Evolutionary conservation across 2,329 filamentous ascomycete species (phyloP), one percentile per base, ranked within the genome.

Genomic region (Talaromyces piceae): DNA sequence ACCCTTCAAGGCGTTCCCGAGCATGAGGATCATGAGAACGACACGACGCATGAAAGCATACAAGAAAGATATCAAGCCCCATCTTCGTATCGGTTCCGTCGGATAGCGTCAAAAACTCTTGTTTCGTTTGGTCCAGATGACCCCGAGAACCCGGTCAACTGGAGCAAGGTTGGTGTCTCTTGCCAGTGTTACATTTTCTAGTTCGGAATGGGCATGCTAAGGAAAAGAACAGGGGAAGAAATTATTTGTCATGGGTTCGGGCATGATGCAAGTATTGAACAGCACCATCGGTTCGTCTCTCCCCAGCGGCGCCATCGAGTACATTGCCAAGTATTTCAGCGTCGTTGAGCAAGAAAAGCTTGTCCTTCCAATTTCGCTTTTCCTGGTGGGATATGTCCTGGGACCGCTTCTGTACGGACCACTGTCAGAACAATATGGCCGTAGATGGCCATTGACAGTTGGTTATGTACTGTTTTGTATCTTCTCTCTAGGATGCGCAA

Each of bases 381-480:
- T 70, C 50, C 58, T 73, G 1, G 60, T 71, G 8, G 70, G 70
- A 11, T 73, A 71, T 49, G 65, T 69, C 39, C 46, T 74, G 23
- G 73, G 72, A 0, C 73, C 73, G 0, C 61, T 74, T 8, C 43
- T 75, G 3, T 74, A 68, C 49, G 71, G 69, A 0, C 73, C 73
- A 0, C 59, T 73, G 11, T 72, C 69, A 1, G 73, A 76, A 45
- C 60, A 70, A 27, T 65, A 67, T 50, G 73, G 73, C 0, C 67
- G 73, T 9, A 67, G 65, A 53, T 58, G 59, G 1, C 67, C 73
- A 3, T 57, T 83, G 56, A 65, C 82, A 0, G 66, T 64, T 2
- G 75, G 79, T 0, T 82, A 81, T 56, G n/a, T 65, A 11, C 56
- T 67, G 1, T 74, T 70, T 50, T 71, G 63, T 46, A 55, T 68